A percentile compares a stretch with the other conserved stretches of the same genome.
Conservation (phyloP, 2,329 filamentous ascomycete species). For the Fusarium austroafricanum region DNA sequence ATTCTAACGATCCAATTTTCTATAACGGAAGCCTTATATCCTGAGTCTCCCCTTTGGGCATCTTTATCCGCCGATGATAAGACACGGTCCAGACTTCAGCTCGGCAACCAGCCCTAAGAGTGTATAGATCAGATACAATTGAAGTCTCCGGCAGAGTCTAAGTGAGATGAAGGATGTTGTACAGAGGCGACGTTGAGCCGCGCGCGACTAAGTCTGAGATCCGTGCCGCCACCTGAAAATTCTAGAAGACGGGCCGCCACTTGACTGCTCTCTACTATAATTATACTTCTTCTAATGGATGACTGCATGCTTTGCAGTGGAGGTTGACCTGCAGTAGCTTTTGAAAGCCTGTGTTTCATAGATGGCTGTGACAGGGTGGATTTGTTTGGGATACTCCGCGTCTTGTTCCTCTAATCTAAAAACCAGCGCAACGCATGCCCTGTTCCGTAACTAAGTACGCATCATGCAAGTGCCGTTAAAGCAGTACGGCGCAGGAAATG, state of each 20-base stretch:
- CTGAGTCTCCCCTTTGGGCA: slow-evolving; percentile 14
- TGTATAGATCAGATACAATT: slow-evolving; percentile 3
- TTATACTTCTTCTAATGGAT: slow-evolving; percentile 13
- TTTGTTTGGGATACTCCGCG: slow-evolving; percentile 33
- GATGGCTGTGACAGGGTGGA: slow-evolving; percentile 27
- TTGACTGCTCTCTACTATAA: slow-evolving; percentile 3
- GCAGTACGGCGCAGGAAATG: slow-evolving; percentile 27
- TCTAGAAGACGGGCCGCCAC: slow-evolving; percentile 32
- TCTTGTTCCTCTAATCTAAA: slow-evolving; percentile 39
- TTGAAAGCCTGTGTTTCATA: slow-evolving; percentile 26
- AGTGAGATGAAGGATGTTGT: slow-evolving; percentile 34
- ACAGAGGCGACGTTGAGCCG: slow-evolving; percentile 18
- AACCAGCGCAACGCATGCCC: slow-evolving; percentile 18
- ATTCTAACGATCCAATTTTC: slow-evolving; percentile 7
- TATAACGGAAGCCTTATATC: slow-evolving; percentile 1
- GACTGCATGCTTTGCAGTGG: slow-evolving; percentile 17
- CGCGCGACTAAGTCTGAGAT: slow-evolving; percentile 3
- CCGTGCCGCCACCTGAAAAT: slow-evolving; percentile 26
- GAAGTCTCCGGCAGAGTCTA: slow-evolving; percentile 5
- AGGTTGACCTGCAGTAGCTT: slow-evolving; percentile 22
- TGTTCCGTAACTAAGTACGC: neutral
- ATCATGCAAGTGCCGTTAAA: slow-evolving; percentile 24
- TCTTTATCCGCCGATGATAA: neutral
- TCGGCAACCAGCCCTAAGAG: slow-evolving; percentile 28
- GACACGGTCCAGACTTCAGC: slow-evolving; percentile 10